Evolutionary conservation across 2,329 filamentous ascomycete genomes (phyloP).

Genomic region (Aureobasidium sp.): DNA sequence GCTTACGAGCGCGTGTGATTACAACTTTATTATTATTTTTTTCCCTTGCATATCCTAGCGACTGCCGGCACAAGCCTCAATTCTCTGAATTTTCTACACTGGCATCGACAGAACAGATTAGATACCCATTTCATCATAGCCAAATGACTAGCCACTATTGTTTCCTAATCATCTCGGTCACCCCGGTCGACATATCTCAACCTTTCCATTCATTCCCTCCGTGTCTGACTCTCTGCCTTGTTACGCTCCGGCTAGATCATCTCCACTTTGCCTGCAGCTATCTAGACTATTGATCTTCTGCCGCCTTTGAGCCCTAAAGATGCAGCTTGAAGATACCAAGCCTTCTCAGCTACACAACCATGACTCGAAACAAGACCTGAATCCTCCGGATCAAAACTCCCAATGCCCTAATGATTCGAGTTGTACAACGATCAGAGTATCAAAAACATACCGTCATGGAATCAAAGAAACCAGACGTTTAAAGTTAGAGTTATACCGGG

Average conservation of each 20-base stretch:
- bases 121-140: background rate
- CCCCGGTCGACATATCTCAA: too few species aligned
- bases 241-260: background rate
- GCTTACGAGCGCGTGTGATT: constrained; percentile 2
- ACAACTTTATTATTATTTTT: background rate
- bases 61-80: background rate
- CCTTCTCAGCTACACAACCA: background rate
- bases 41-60: background rate
- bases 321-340: background rate
- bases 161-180: too few species aligned
- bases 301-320: background rate
- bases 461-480: too few species aligned
- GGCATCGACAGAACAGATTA: constrained; percentile 3
- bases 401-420: too few species aligned
- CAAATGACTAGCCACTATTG: too few species aligned
- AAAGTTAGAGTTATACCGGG: too few species aligned
- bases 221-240: background rate
- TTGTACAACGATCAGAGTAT: too few species aligned
- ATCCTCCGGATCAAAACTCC: too few species aligned
- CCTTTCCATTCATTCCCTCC: too few species aligned
- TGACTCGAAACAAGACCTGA: background rate
- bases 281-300: background rate
- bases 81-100: background rate
- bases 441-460: too few species aligned
- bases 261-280: background rate